Base-by-base conservation (phyloP, 495 filamentous ascomycete genomes). In the Neurospora cerealis region DNA sequence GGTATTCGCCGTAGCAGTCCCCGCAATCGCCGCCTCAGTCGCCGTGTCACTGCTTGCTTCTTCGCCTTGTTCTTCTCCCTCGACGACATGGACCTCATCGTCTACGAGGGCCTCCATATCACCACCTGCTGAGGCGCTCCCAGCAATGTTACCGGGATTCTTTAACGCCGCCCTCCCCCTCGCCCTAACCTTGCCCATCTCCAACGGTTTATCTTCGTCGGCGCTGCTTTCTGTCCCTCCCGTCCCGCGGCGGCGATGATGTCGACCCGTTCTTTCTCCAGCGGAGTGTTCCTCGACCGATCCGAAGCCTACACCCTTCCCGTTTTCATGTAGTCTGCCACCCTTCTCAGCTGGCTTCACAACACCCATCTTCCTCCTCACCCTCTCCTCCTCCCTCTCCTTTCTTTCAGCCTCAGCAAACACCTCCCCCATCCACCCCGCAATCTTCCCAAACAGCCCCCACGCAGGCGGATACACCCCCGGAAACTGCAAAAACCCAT, bases 401-500 rank as follows among this genome's bases (percentile, higher is more conserved):
- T 66, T 76, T 11, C 72, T n/a, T 39, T 74, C 77, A 79, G 8
- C 81, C 4, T 91, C 89, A 2, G 81, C 80, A 36, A 97, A 93
- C 2, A 92, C 83, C 6, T 91, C 89, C 44, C 89, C 86, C 42
- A 97, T 90, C 96, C 96, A 98, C 7, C 84, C 78, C 0, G 88
- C 89, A 75, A 91, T 92, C 11, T 89, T 88, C 41, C 89, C 86
- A 75, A 98, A 92, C 76, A 95, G 88, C 74, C 90, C 89, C 90
- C 92, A 94, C 7, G 91, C 94, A 32, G 96, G 93, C 0, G 94
- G 94, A 76, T 95, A 98, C 8, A 97, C 83, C 4, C 87, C 83
- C 0, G 91, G 93, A 82, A 99, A 97, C 79, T 97, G 94, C 75
- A 97, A 79, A 80, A 99, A 98, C 1, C 96, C 96, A 78, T 99